Percentiles rank a stretch among this genome's conserved stretches.
Conservation (phyloP, 2,329 filamentous ascomycete genomes). For the Taxawa tesnikishii region DNA sequence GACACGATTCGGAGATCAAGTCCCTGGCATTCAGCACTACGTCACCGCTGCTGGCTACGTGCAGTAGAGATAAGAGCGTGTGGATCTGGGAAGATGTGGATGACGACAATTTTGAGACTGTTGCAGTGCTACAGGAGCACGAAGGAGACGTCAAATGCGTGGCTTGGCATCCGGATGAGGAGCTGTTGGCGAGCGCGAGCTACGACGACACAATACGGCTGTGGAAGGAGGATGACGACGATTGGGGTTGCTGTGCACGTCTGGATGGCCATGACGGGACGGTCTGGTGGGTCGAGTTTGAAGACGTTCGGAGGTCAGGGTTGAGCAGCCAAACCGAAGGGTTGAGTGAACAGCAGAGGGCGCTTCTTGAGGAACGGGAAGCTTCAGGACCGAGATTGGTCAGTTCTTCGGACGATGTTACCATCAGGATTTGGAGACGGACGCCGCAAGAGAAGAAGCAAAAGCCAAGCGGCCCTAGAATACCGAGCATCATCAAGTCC, state of each 20-base stretch:
- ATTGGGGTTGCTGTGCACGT: constrained; percentile 83
- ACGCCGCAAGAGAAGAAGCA: constrained; percentile 41
- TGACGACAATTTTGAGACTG: constrained; percentile 93
- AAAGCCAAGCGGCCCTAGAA: constrained; percentile 35
- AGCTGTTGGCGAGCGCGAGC: constrained; percentile 77
- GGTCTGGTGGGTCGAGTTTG: constrained; percentile 76
- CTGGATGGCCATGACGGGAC: constrained; percentile 73
- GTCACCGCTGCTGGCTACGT: constrained; percentile 75
- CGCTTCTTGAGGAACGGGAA: constrained; percentile 24
- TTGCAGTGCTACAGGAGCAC: constrained; percentile 89
- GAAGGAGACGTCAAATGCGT: constrained; percentile 92
- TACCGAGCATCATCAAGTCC: constrained; percentile 83
- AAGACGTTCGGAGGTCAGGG: constrained; percentile 27
- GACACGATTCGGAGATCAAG: constrained; percentile 91
- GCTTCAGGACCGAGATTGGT: constrained; percentile 48
- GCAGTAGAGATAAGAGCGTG: constrained; percentile 81
- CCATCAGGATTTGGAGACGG: constrained; percentile 67
- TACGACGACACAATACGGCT: constrained; percentile 87
- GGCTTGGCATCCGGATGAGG: constrained; percentile 70
- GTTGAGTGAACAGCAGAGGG: constrained; percentile 19
- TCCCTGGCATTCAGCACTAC: constrained; percentile 60
- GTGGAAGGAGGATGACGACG: constrained; percentile 83
- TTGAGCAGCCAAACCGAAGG: constrained; percentile 13
- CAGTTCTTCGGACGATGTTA: constrained; percentile 76
- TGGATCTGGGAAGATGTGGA: constrained; percentile 98